A percentile compares a stretch with the other conserved stretches of the same genome.
These are phyloP conservation scores for Boechera stricta DNA, from an alignment of 345 rosid species.

Conservation along the genomic window DNA sequence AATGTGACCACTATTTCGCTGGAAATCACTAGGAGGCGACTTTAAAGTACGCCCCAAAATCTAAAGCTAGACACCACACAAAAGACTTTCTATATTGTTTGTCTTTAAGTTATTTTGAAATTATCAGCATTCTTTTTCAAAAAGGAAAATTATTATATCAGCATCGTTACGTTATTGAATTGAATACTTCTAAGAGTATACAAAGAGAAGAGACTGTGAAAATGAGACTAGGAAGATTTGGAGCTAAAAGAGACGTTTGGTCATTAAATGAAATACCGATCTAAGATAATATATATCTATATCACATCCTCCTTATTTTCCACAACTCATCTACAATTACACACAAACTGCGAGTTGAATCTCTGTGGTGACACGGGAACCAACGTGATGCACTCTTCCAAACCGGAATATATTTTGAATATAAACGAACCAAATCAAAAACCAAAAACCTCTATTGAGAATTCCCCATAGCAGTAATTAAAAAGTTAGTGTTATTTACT, in stretches of 20 bases:
- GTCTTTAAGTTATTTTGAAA: neutral
- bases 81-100: slow-evolving; percentile 28
- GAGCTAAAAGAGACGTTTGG: neutral
- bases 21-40: slow-evolving; percentile 35
- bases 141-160: too few species aligned
- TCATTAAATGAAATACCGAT: neutral
- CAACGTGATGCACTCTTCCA: too few species aligned
- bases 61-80: slow-evolving; percentile 34
- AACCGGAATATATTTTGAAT: neutral
- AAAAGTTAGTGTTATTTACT: too few species aligned
- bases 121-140: neutral
- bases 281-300: neutral
- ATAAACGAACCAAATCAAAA: neutral
- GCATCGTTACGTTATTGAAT: slow-evolving; percentile 13
- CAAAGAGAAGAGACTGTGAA: neutral
- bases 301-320: neutral
- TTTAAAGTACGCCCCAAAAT: slow-evolving; percentile 34
- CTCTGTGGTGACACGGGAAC: too few species aligned
- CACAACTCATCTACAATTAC: neutral
- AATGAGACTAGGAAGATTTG: neutral
- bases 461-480: too few species aligned
- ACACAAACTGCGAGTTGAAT: neutral
- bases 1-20: slow-evolving; percentile 41
- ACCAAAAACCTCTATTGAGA: neutral
- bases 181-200: slow-evolving; percentile 9